Percentiles rank a stretch among this genome's conserved stretches.
These are phyloP conservation scores for Rutstroemia sp. DNA, from an alignment of 2,329 filamentous ascomycete species.

Conservation along the genomic window DNA sequence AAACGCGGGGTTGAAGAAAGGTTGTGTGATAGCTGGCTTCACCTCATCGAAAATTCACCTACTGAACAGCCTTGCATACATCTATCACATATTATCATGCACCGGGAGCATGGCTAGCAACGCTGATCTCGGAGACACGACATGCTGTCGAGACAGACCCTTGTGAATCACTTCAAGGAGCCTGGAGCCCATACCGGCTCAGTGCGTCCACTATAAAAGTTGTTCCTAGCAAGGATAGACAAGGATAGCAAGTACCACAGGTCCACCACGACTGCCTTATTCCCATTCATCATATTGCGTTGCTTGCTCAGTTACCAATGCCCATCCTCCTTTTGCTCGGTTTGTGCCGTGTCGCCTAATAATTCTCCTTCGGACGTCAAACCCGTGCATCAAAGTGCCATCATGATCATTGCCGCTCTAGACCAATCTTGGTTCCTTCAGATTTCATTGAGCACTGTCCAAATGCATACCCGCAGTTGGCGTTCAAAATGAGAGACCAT, in stretches of 20 bases:
- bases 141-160: slow-evolving; percentile 4
- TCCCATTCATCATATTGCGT: background rate
- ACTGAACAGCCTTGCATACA: slow-evolving; percentile 10
- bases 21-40: background rate
- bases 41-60: background rate
- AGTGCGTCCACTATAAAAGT: background rate
- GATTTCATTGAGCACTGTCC: slow-evolving; percentile 1
- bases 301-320: slow-evolving; percentile 3
- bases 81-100: slow-evolving; percentile 4
- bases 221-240: slow-evolving; percentile 6
- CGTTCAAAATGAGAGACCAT: slow-evolving; percentile 4
- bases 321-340: background rate
- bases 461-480: slow-evolving; percentile 5
- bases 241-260: slow-evolving; percentile 9
- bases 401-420: background rate
- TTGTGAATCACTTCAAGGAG: background rate
- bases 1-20: background rate
- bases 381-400: slow-evolving; percentile 7
- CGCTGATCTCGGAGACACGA: slow-evolving; percentile 10
- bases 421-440: slow-evolving; percentile 1
- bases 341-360: slow-evolving; percentile 10
- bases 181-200: background rate
- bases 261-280: background rate
- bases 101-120: slow-evolving; percentile 5
- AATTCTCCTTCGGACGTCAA: slow-evolving; percentile 8